A percentile compares a stretch with the other conserved stretches of the same genome.
These are phyloP conservation scores for Candida xyloterini DNA, from an alignment of 805 yeast genomes.

Conservation along the genomic window DNA sequence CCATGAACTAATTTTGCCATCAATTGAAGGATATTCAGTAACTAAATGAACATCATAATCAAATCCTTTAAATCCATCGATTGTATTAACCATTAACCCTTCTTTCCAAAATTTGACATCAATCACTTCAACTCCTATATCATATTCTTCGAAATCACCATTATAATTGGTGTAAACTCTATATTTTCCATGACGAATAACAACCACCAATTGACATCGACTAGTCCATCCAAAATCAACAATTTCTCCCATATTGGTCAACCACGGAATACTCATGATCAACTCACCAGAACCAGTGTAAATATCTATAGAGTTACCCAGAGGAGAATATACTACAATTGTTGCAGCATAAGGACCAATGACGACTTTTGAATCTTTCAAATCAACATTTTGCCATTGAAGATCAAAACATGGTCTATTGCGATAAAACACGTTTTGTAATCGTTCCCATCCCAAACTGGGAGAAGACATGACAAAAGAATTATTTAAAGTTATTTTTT, in stretches of 20 bases:
- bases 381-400: constrained; percentile 43
- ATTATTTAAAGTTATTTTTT: constrained; percentile 15
- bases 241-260: constrained; percentile 50
- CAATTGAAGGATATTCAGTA: not conserved
- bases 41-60: not conserved
- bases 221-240: constrained; percentile 51
- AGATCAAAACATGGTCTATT: constrained; percentile 54
- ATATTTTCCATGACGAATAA: constrained; percentile 48
- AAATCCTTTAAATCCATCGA: constrained; percentile 15
- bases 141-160: constrained; percentile 61
- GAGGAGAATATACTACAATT: constrained; percentile 47
- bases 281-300: constrained; percentile 35
- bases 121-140: constrained; percentile 34
- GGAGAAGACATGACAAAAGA: constrained; percentile 21
- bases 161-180: constrained; percentile 63
- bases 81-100: constrained; percentile 44
- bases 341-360: constrained; percentile 54
- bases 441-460: constrained; percentile 65
- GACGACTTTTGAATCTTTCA: constrained; percentile 43
- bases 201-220: constrained; percentile 54
- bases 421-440: constrained; percentile 68
- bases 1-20: constrained; percentile 21
- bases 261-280: constrained; percentile 37
- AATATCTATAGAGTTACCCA: constrained; percentile 26
- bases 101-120: constrained; percentile 39